Percentiles rank a stretch among this genome's conserved stretches.
Conservation (phyloP, 306 rosid genomes). For the Begonia masoniana region DNA sequence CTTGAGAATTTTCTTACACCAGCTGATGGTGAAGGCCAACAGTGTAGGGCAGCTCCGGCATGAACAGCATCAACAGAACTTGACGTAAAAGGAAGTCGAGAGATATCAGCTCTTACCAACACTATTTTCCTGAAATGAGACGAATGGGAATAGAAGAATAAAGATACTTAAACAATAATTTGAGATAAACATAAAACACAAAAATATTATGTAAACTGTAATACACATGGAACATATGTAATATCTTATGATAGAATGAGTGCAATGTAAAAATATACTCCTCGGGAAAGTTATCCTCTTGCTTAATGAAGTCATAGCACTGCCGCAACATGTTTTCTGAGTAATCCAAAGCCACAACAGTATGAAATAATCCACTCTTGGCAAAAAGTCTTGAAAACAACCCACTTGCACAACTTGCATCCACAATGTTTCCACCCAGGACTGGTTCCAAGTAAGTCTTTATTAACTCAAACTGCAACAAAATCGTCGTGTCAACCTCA, state of each 20-base stretch:
- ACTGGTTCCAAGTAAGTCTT: conserved; percentile 60
- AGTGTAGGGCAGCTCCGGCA: conserved; percentile 92
- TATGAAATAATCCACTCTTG: conserved; percentile 75
- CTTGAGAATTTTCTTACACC: conserved; percentile 40
- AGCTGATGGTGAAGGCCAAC: conserved; percentile 91
- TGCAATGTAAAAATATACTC: conserved; percentile 31
- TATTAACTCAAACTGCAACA: conserved; percentile 70
- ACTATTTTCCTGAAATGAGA: conserved; percentile 35
- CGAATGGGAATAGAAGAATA: conserved; percentile 7
- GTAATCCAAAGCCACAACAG: conserved; percentile 76
- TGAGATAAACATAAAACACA: background rate
- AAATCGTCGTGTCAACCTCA: conserved; percentile 8
- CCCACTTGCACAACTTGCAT: conserved; percentile 95
- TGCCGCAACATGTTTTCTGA: conserved; percentile 87
- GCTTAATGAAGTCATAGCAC: conserved; percentile 69
- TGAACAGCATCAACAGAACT: conserved; percentile 84
- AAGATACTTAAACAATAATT: background rate
- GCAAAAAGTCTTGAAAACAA: conserved; percentile 79
- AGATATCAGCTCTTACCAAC: conserved; percentile 83
- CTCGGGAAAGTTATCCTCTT: conserved; percentile 68
- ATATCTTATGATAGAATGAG: background rate
- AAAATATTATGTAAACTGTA: background rate
- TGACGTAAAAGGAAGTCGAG: conserved; percentile 85
- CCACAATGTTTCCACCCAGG: conserved; percentile 73
- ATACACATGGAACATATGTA: background rate